phyloP scores from a whole-genome alignment of 225 moss, liverwort and hornwort species.

The Bryum argenteum region DNA sequence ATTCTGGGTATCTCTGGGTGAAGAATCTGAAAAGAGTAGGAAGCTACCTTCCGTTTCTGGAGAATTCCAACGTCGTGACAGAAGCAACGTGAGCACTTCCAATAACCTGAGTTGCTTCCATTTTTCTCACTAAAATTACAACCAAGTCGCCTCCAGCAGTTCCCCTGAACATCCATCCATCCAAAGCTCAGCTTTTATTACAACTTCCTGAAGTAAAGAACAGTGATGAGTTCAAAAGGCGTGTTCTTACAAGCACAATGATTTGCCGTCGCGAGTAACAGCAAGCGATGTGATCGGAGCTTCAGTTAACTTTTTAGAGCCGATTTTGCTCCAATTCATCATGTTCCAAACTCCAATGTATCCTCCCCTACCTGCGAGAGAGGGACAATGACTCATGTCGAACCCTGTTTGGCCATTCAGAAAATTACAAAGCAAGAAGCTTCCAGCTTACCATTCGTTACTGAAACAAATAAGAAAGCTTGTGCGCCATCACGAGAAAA shows the following conservation, averaged over 20 bases:
- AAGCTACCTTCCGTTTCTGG: slow-evolving; percentile 51
- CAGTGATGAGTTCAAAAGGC: neutral
- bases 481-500: slow-evolving; percentile 74
- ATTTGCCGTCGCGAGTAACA: slow-evolving; percentile 68
- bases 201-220: neutral
- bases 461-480: slow-evolving; percentile 76
- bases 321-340: slow-evolving; percentile 70
- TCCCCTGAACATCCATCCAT: slow-evolving; percentile 42
- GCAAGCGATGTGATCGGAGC: slow-evolving; percentile 75
- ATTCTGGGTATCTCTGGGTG: neutral
- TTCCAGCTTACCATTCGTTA: slow-evolving; percentile 58
- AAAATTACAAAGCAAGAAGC: neutral
- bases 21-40: neutral
- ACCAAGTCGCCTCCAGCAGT: slow-evolving; percentile 49
- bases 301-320: slow-evolving; percentile 60
- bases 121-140: slow-evolving; percentile 48
- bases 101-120: slow-evolving; percentile 51
- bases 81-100: slow-evolving; percentile 43
- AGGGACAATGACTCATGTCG: neutral
- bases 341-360: slow-evolving; percentile 81
- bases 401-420: slow-evolving; percentile 6
- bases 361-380: slow-evolving; percentile 43
- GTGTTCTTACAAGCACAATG: slow-evolving; percentile 64
- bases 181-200: neutral
- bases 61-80: slow-evolving; percentile 54